phyloP scores from a whole-genome alignment of 2,329 filamentous ascomycete species.

The Hirsutella thompsonii region DNA sequence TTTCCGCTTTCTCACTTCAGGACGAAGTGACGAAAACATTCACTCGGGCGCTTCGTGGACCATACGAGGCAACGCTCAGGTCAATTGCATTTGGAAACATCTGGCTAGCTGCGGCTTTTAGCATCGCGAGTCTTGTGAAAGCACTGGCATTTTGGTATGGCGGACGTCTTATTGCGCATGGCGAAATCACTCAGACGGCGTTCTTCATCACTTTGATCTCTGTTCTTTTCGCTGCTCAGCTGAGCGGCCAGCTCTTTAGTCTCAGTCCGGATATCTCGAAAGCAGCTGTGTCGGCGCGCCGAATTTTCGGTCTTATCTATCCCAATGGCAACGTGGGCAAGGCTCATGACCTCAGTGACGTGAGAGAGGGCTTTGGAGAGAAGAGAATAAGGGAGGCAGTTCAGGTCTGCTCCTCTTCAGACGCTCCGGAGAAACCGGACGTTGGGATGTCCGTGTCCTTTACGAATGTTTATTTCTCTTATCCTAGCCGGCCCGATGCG shows the following conservation, averaged over 20 bases:
- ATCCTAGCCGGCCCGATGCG: conserved; percentile 47
- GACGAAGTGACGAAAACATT: conserved; percentile 39
- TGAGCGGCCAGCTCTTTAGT: conserved; percentile 63
- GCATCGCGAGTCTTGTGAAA: conserved; percentile 54
- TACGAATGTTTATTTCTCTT: conserved; percentile 48
- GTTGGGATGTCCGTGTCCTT: conserved; percentile 38
- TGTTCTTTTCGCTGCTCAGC: conserved; percentile 58
- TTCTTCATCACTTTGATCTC: conserved; percentile 65
- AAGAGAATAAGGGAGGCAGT: conserved; percentile 12
- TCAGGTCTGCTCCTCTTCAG: conserved; percentile 3
- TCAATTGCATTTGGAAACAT: conserved; percentile 39
- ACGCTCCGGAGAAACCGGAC: conserved; percentile 6
- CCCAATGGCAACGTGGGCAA: background rate
- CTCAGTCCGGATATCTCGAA: conserved; percentile 63
- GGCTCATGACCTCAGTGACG: too few species aligned
- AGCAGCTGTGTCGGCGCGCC: conserved; percentile 46
- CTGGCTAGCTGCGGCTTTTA: conserved; percentile 47
- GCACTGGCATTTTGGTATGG: conserved; percentile 75
- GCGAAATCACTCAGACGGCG: conserved; percentile 49
- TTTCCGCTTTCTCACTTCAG: conserved; percentile 41
- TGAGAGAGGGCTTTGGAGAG: conserved; percentile 24
- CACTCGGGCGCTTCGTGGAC: conserved; percentile 31
- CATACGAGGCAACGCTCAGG: conserved; percentile 40
- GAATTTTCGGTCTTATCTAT: conserved; percentile 38
- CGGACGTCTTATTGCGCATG: conserved; percentile 53